phyloP scores from a whole-genome alignment of 805 yeast genomes.

The Wickerhamomyces pijperi region DNA sequence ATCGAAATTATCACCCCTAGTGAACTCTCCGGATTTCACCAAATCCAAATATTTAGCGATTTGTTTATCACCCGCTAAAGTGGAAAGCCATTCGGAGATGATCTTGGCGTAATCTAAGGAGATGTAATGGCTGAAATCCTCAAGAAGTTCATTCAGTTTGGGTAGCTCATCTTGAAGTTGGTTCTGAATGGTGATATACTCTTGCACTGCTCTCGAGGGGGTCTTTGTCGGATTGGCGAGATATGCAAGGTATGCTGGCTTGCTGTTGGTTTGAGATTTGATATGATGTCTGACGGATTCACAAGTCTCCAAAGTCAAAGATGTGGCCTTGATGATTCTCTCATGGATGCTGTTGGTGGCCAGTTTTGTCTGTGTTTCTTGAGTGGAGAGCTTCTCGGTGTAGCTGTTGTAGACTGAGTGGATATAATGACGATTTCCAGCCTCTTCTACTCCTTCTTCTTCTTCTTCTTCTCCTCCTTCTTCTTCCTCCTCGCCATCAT shows the following conservation, averaged over 20 bases:
- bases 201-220: constrained; percentile 9
- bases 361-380: constrained; percentile 19
- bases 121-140: constrained; percentile 8
- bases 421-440: constrained; percentile 11
- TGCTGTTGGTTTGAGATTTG: constrained; percentile 21
- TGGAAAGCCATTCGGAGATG: constrained; percentile 20
- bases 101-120: constrained; percentile 15
- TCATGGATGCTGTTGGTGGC: constrained; percentile 17
- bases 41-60: constrained; percentile 17
- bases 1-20: constrained; percentile 24
- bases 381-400: constrained; percentile 15
- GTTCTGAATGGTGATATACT: constrained; percentile 13
- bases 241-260: constrained; percentile 22
- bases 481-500: constrained; percentile 7
- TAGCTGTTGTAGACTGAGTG: constrained; percentile 20
- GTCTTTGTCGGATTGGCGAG: constrained; percentile 3
- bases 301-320: constrained; percentile 15
- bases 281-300: constrained; percentile 15
- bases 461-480: constrained; percentile 8
- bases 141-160: constrained; percentile 9
- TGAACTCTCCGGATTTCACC: constrained; percentile 8
- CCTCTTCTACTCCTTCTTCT: constrained; percentile 11
- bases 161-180: constrained; percentile 23
- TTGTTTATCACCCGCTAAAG: constrained; percentile 20
- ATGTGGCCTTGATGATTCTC: constrained; percentile 20